Evolutionary conservation across 129 eudicot species (phyloP).

Genomic region (Arctium minus): DNA sequence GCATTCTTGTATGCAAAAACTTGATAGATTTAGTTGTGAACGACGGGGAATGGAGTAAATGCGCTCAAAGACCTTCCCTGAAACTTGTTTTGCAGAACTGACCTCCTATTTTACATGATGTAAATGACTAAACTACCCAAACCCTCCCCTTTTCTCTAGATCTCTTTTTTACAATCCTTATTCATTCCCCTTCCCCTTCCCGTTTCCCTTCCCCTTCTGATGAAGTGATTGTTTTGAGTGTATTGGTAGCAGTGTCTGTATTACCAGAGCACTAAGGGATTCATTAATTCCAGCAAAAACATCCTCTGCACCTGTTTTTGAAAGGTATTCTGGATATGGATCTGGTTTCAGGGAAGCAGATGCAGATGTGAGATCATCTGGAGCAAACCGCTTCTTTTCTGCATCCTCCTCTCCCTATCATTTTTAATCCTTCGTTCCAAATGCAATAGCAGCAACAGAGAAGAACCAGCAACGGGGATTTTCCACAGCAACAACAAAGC

Average conservation of each 20-base stretch:
- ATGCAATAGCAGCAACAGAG: too few species aligned
- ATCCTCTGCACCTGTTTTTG: constrained; percentile 30
- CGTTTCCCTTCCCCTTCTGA: neutral
- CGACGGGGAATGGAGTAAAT: neutral
- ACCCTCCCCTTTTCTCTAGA: neutral
- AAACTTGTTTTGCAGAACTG: neutral
- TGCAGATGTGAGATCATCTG: constrained; percentile 14
- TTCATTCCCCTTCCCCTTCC: too few species aligned
- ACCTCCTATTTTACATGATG: neutral
- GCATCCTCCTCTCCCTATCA: too few species aligned
- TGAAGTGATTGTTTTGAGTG: constrained; percentile 38
- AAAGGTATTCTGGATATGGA: constrained; percentile 31
- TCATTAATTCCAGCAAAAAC: constrained; percentile 31
- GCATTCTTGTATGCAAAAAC: neutral
- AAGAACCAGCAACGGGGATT: too few species aligned
- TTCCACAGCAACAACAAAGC: too few species aligned
- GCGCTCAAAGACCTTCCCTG: neutral
- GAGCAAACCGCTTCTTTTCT: neutral
- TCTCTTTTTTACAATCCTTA: neutral
- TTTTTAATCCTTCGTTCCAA: too few species aligned
- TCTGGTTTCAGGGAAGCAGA: constrained; percentile 36
- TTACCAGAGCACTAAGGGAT: constrained; percentile 33
- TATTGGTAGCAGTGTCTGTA: constrained; percentile 42
- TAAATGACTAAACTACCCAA: neutral
- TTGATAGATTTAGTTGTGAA: neutral